Conservation (phyloP, 2,329 filamentous ascomycete genomes). For the Colletotrichum agaves region DNA sequence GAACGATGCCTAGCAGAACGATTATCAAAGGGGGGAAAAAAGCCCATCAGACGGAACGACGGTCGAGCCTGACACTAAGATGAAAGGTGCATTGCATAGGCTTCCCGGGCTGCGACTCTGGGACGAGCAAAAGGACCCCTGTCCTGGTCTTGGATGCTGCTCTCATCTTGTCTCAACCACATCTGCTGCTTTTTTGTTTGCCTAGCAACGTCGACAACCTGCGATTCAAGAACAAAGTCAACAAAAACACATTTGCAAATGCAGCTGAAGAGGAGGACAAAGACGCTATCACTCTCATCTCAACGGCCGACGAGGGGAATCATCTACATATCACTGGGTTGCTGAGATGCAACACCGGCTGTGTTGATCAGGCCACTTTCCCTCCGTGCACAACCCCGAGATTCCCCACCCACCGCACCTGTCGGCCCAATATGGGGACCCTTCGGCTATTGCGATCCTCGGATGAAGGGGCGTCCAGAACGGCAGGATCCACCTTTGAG, state of each 20-base stretch:
- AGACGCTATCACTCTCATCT: neutral
- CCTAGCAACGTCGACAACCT: neutral
- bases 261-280: neutral
- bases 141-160: neutral
- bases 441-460: slow-evolving; percentile 35
- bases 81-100: neutral
- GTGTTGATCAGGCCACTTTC: slow-evolving; percentile 29
- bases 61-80: neutral
- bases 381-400: slow-evolving; percentile 22
- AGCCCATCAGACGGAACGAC: neutral
- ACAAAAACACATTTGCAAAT: neutral
- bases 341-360: slow-evolving; percentile 2
- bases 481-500: slow-evolving; percentile 30
- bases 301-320: neutral
- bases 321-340: neutral
- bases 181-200: neutral
- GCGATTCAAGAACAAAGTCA: neutral
- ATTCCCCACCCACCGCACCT: slow-evolving; percentile 29
- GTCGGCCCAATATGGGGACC: slow-evolving; percentile 22
- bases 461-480: slow-evolving; percentile 31
- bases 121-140: slow-evolving; percentile 11
- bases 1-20: neutral
- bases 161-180: slow-evolving; percentile 2
- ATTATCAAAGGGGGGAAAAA: neutral
- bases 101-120: neutral